Conservation (phyloP, 495 filamentous ascomycete species). For the Annulohypoxylon bovei region DNA sequence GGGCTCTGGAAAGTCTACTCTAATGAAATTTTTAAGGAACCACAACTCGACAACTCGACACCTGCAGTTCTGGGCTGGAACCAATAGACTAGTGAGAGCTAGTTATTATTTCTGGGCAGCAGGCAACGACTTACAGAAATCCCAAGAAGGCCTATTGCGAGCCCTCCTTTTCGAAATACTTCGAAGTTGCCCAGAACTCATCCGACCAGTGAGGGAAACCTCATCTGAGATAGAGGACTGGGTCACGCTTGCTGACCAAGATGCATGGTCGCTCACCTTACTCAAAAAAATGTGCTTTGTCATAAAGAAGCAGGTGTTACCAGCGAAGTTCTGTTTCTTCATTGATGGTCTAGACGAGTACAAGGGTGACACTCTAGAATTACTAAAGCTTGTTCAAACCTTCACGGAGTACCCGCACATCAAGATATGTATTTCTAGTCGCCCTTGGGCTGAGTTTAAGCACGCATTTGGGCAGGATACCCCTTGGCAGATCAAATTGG, state of each 20-base stretch:
- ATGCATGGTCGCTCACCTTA: not conserved
- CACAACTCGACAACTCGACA: conserved; percentile 22
- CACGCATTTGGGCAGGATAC: conserved; percentile 45
- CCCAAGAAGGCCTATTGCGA: conserved; percentile 55
- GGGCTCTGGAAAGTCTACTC: conserved; percentile 43
- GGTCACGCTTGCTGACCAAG: not conserved
- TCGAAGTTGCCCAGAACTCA: conserved; percentile 32
- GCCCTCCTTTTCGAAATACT: conserved; percentile 54
- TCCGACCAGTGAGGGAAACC: not conserved
- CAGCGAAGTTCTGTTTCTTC: conserved; percentile 54
- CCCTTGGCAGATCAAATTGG: conserved; percentile 20
- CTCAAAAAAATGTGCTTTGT: not conserved
- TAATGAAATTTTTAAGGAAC: conserved; percentile 39
- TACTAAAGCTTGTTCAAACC: conserved; percentile 27
- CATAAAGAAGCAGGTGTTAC: not conserved
- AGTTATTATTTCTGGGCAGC: conserved; percentile 59
- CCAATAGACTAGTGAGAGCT: conserved; percentile 33
- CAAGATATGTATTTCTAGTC: conserved; percentile 63
- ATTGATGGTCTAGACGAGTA: conserved; percentile 63
- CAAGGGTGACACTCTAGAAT: conserved; percentile 33
- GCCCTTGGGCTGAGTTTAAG: conserved; percentile 58
- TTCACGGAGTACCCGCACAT: conserved; percentile 38
- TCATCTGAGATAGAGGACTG: not conserved
- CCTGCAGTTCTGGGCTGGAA: conserved; percentile 42
- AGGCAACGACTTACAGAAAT: conserved; percentile 52